These are phyloP conservation scores for Wickerhamomyces sp. DNA, from an alignment of 1,139 yeast species.

Conservation along the genomic window DNA sequence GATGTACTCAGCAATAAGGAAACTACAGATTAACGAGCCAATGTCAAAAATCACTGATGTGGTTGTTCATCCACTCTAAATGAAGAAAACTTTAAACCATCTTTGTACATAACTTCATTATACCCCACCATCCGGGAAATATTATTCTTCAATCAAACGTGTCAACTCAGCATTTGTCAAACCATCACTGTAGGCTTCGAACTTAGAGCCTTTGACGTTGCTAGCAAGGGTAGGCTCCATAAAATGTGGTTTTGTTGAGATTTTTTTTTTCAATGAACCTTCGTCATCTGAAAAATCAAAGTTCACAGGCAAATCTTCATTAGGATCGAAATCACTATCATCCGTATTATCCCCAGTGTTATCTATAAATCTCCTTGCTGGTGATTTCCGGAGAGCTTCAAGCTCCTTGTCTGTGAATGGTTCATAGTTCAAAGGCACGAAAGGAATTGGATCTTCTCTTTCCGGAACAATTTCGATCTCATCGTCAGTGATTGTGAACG, in stretches of 20 bases:
- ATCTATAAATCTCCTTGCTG: slow-evolving; percentile 11
- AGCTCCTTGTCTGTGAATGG: slow-evolving; percentile 27
- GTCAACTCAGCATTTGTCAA: slow-evolving; percentile 17
- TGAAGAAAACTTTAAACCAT: too few relatives aligned
- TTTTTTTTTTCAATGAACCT: slow-evolving; percentile 4
- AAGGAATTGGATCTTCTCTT: slow-evolving; percentile 27
- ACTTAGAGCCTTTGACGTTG: slow-evolving; percentile 9
- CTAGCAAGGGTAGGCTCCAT: slow-evolving; percentile 22
- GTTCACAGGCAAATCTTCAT: slow-evolving; percentile 16
- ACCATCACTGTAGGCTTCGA: slow-evolving; percentile 16
- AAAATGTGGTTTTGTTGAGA: slow-evolving; percentile 13
- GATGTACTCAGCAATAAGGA: slow-evolving; percentile 11
- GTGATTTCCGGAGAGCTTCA: slow-evolving; percentile 9
- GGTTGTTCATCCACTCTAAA: too few relatives aligned
- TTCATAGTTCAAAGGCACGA: slow-evolving; percentile 31
- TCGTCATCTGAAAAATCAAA: slow-evolving; percentile 14
- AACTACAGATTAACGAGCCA: too few relatives aligned
- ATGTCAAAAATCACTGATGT: too few relatives aligned
- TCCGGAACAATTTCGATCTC: slow-evolving; percentile 37
- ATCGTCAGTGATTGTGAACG: slow-evolving; percentile 27
- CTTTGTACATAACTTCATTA: too few relatives aligned
- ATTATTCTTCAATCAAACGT: slow-evolving; percentile 17
- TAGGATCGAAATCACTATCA: slow-evolving; percentile 7
- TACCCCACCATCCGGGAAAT: too few relatives aligned
- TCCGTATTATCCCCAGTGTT: neutral